Conservation (phyloP, 768 basidiomycete species). For the Termitomyces sp. region DNA sequence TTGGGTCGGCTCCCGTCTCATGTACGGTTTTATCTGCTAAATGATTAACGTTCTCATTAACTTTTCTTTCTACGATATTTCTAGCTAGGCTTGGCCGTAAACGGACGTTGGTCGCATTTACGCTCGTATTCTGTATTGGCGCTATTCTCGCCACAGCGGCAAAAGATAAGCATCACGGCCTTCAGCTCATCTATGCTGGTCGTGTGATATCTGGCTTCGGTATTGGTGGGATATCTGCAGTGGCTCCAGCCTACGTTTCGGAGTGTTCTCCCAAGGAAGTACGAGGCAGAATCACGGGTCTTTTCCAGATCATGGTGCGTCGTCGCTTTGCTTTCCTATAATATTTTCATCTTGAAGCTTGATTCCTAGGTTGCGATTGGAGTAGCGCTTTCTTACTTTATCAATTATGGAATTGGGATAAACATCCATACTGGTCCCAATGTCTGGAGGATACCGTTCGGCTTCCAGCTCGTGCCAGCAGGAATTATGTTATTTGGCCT, state of each 20-base stretch:
- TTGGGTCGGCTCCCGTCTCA: slow-evolving; percentile 67
- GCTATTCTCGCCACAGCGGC: slow-evolving; percentile 74
- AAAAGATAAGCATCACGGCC: slow-evolving; percentile 41
- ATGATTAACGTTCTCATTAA: not conserved
- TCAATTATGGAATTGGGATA: slow-evolving; percentile 61
- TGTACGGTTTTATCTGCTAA: slow-evolving; percentile 33
- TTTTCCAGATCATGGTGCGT: slow-evolving; percentile 79
- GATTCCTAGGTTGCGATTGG: slow-evolving; percentile 57
- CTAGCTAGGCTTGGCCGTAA: slow-evolving; percentile 62
- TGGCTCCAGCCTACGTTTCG: slow-evolving; percentile 81
- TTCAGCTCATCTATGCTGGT: slow-evolving; percentile 73
- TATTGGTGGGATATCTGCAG: slow-evolving; percentile 78
- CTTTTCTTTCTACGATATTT: not conserved
- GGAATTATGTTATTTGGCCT: slow-evolving; percentile 63
- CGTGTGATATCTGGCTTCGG: slow-evolving; percentile 78
- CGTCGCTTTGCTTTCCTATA: not conserved
- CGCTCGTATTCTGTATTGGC: slow-evolving; percentile 61
- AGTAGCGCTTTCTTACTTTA: slow-evolving; percentile 82
- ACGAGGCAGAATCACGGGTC: slow-evolving; percentile 78
- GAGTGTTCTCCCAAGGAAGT: slow-evolving; percentile 87
- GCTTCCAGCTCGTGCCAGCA: slow-evolving; percentile 63
- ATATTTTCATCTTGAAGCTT: not conserved
- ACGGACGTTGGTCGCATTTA: slow-evolving; percentile 56
- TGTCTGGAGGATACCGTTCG: slow-evolving; percentile 72
- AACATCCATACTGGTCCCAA: slow-evolving; percentile 41